phyloP scores from a whole-genome alignment of 768 basidiomycete species.

The Mycena filopes region DNA sequence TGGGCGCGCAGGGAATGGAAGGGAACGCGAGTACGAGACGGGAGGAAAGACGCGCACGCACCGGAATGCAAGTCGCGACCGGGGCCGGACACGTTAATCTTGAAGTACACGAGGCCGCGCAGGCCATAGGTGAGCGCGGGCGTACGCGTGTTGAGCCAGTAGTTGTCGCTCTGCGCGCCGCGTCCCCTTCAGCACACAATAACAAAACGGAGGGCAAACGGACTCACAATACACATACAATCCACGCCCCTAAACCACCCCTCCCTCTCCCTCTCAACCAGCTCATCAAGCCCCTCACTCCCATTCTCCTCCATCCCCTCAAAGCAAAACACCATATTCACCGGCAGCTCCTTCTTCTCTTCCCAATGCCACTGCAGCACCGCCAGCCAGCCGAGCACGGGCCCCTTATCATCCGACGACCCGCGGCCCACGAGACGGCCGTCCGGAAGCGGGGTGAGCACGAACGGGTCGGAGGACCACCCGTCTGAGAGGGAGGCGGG shows the following conservation, averaged over 20 bases:
- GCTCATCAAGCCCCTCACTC: conserved; percentile 89
- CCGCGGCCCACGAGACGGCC: conserved; percentile 86
- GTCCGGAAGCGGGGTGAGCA: conserved; percentile 60
- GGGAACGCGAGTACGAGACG: no score
- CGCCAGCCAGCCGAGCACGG: conserved; percentile 89
- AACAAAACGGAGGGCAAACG: conserved; percentile 12
- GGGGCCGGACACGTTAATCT: conserved; percentile 84
- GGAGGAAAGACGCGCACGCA: no score
- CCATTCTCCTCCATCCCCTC: conserved; percentile 99
- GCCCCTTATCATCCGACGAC: conserved; percentile 92
- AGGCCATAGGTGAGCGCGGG: conserved; percentile 89
- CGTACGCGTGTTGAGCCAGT: conserved; percentile 89
- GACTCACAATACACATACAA: conserved; percentile 86
- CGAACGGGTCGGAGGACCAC: conserved; percentile 90
- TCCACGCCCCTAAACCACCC: conserved; percentile 91
- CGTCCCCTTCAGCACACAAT: background rate
- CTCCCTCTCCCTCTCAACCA: conserved; percentile 73
- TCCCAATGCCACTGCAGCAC: conserved; percentile 86
- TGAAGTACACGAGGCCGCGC: conserved; percentile 90
- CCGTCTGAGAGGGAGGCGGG: conserved; percentile 80
- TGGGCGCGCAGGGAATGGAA: no score
- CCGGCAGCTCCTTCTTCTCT: conserved; percentile 77
- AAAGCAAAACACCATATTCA: conserved; percentile 92
- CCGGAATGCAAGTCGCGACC: conserved; percentile 92
- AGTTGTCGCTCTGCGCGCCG: conserved; percentile 89